Base-by-base conservation (phyloP, 2,329 filamentous ascomycete species). In the Talaromyces piceae region DNA sequence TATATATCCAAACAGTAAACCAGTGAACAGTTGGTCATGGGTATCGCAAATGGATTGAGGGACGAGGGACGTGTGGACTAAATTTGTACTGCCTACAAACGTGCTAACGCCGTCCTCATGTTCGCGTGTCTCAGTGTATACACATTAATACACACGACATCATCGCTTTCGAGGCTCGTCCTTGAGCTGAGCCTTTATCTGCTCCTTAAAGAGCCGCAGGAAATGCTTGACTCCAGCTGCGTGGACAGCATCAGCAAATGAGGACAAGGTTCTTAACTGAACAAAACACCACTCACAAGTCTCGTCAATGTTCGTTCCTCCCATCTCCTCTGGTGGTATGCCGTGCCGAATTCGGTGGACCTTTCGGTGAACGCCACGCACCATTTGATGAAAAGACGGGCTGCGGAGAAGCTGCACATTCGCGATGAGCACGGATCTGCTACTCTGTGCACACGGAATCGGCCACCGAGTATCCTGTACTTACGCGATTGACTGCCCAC, bases 321-420 rank as follows among this genome's bases (percentile, higher is more conserved):
- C 69, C 61, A 69, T 68, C 50, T 72, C 67, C 53, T 73, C 69
- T 16, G 67, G 67, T 47, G 70, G 66, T 44, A 67, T 62, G 28
- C 72, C 71, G 56, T 73, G 64, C 51, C 66, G 67, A 18, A 71
- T 30, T 49, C 67, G 64, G 56, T 73, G 68, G 20, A 75, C 59
- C 44, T 61, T 67, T 47, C 68, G 67, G 58, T 74, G 70, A 20
- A 74, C 65, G 50, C 60, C 63, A 25, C 70, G 68, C 41, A 74
- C 72, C 57, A 69, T 64, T 33, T 67, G 63, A 58, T 73, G 72
- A 55, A 74, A 75, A 47, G 64, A 56, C 8, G 68, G 70, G 55
- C 71, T 74, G 48, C 64, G 59, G 47, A 74, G 61, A 51, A 75
- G 67, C 70, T 73, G 55, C 23, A 41, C 20, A 27, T 9, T 30